A percentile compares a stretch with the other conserved stretches of the same genome.
phyloP scores from a whole-genome alignment of 192 early-diverging fungal species.

The Backusella tuberculispora region DNA sequence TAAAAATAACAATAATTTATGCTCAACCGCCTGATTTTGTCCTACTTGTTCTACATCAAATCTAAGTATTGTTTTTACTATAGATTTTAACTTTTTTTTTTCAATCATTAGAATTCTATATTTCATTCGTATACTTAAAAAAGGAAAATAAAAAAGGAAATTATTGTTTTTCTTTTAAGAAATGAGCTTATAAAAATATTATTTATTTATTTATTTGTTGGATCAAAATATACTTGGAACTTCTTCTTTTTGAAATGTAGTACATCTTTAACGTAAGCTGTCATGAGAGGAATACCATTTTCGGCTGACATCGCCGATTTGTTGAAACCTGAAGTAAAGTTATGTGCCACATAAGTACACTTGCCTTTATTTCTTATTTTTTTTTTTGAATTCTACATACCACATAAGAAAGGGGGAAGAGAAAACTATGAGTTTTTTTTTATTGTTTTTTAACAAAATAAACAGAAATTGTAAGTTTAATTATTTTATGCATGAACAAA shows the following conservation, averaged over 20 bases:
- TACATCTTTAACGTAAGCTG: neutral
- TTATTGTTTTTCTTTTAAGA: neutral
- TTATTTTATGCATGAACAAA: neutral
- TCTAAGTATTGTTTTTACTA: neutral
- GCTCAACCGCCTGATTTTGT: constrained; percentile 11
- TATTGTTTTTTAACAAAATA: neutral
- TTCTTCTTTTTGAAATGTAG: constrained; percentile 5
- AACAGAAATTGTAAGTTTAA: no score
- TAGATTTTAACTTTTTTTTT: neutral
- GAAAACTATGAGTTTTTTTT: neutral
- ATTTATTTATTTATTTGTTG: neutral
- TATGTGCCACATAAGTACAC: constrained; percentile 10
- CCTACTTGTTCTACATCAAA: neutral
- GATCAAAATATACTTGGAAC: constrained; percentile 3
- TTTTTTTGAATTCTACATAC: no score
- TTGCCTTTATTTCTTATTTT: no score
- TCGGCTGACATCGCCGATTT: constrained; percentile 1
- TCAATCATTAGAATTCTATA: no score
- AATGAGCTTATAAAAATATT: neutral
- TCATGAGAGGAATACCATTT: constrained; percentile 16
- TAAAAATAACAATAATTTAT: constrained; percentile 17
- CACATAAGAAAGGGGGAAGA: no score
- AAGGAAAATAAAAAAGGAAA: neutral
- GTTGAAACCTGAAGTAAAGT: neutral
- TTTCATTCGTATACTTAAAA: no score